Evolutionary conservation across 1,139 yeast species (phyloP), one percentile per base, ranked within the genome.

Genomic region (Taiozyma onychis): DNA sequence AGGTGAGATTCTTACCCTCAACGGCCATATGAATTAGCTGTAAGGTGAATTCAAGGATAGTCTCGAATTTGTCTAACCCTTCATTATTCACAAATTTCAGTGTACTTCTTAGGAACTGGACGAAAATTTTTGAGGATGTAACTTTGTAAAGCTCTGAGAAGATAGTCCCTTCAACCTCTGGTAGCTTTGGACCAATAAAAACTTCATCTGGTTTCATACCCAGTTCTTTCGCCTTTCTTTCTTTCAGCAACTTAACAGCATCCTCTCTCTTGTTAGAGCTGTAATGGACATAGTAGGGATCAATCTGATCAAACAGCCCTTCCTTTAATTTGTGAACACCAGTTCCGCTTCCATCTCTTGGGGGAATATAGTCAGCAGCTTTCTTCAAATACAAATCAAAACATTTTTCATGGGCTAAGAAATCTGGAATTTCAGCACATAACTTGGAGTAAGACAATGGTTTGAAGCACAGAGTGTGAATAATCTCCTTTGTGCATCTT

Each of bases 241-340:
- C 59, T 45, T 68, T 63, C 8, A 71, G 49, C 4, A 63, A 47
- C 34, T 78, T 66, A 66, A 79, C 74, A 51, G 88, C 78, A 66
- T 86, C 97, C 51, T 90, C 97, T 52, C 91, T 78, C 49, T 82
- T 83, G 57, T 90, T 89, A 0, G 95, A 72, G 0, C 88, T 73
- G 58, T 86, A 86, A 60, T 89, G 90, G 55, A 88, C 76, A 65
- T 85, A 91, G 62, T 83, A 91, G 0, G 97, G 96, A 62, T 91
- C 91, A 30, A 91, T 74, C 41, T 76, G 71, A 5, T 67, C 69
- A 49, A 73, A 71, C 54, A 72, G 77, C 53, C 80, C 78, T 3
- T 80, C 80, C 59, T 86, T 88, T 48, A 93, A 71, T 35, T 77
- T 70, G 62, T 87, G 91, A 9, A 76, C 67, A 1, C 97, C 97